Evolutionary conservation across 148 eudicot species (phyloP), one percentile per base, ranked within the genome.

Genomic region (Drosera capensis): DNA sequence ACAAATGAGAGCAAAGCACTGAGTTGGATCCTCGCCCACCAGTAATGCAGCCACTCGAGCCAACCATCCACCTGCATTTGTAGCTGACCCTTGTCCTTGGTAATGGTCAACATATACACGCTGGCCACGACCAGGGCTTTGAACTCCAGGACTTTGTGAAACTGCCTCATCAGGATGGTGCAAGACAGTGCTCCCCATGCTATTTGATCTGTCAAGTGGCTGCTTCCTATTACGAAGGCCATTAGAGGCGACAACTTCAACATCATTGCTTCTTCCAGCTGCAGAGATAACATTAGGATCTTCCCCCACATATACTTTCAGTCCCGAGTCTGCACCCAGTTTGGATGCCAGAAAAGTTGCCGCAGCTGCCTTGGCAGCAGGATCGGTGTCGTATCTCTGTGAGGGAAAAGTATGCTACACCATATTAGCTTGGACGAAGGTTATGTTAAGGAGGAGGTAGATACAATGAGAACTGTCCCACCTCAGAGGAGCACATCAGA

Each of bases 341-440:
- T 84, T 90, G 38, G 95, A 84, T 18, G 97, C 97, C 58, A 90
- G 85, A 50, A 90, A 72, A 29, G 79, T 51, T 5, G 97, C 93
- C 52, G 97, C 97, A 28, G 97, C 97, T 56, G 97, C 97, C 63
- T 84, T 84, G 24, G 95, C 94, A 40, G 94, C 90, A 62, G 96
- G 96, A 43, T 87, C 96, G n/a, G 96, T 69, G 68, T 87, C 96
- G 59, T 82, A 87, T 57, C 73, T 74, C 96, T 87, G 90, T 74
- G 66, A 25, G 29, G 41, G 34, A 47, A 49, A 59, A 35, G n/a
- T 2, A 34, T 5, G 14, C 38, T 34, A 3, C 38, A n/a, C n/a
- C n/a, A n/a, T n/a, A n/a, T n/a, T n/a, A n/a, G n/a, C n/a, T n/a
- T n/a, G n/a, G n/a, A n/a, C n/a, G n/a, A n/a, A n/a, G n/a, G n/a